Percentiles rank a stretch among this genome's conserved stretches.
Evolutionary conservation across 495 filamentous ascomycete genomes (phyloP).

Genomic region (Cercophora sp.): DNA sequence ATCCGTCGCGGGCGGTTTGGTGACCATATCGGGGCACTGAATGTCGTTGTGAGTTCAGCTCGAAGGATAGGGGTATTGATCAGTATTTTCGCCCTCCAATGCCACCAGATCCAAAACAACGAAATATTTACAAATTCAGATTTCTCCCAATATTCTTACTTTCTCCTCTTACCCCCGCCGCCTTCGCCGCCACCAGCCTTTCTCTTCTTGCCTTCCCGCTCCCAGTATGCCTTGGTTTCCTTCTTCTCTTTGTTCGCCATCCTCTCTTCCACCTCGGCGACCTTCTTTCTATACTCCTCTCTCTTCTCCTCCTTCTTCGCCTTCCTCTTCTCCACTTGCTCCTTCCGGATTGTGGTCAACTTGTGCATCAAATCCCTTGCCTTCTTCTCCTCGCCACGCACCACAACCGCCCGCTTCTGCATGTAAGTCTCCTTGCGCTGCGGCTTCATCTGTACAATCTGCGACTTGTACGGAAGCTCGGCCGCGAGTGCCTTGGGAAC

Average conservation of each 20-base stretch:
- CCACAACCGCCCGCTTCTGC: constrained; percentile 88
- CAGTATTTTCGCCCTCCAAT: too few relatives aligned
- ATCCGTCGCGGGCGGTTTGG: too few relatives aligned
- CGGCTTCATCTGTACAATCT: constrained; percentile 75
- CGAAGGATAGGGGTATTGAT: too few relatives aligned
- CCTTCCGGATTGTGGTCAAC: constrained; percentile 84
- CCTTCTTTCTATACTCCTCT: constrained; percentile 71
- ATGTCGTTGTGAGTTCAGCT: too few relatives aligned
- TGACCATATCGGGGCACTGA: too few relatives aligned
- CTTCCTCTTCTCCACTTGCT: constrained; percentile 75
- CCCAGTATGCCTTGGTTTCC: constrained; percentile 91
- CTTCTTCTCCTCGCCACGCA: constrained; percentile 74
- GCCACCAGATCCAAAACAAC: too few relatives aligned
- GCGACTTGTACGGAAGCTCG: constrained; percentile 86
- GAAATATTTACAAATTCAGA: too few relatives aligned
- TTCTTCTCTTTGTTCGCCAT: constrained; percentile 77
- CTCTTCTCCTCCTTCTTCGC: constrained; percentile 82
- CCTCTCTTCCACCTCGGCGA: constrained; percentile 76
- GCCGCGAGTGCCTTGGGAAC: constrained; percentile 81
- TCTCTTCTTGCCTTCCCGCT: constrained; percentile 90
- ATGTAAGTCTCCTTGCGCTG: constrained; percentile 82
- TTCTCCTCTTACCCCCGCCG: constrained; percentile 67
- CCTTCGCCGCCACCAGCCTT: constrained; percentile 59
- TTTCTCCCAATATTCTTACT: too few relatives aligned
- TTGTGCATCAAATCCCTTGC: constrained; percentile 90